Percentiles rank a stretch among this genome's conserved stretches.
Conservation (phyloP, 345 rosid genomes). For the Arabis hirsuta region DNA sequence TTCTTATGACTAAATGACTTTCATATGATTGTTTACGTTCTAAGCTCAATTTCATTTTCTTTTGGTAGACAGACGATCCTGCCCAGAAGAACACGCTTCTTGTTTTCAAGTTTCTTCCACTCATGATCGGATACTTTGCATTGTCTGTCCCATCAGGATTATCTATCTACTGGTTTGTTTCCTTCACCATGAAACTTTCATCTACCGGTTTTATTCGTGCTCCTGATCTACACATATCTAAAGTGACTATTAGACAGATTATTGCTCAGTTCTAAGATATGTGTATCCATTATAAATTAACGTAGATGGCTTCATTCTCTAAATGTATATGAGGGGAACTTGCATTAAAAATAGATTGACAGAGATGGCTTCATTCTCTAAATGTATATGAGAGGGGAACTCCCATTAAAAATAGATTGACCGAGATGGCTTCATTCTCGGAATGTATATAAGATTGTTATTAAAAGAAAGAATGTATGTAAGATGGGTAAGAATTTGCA, state of each 20-base stretch:
- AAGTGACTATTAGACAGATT: background rate
- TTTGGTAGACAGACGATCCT: conserved; percentile 91
- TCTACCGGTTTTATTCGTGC: background rate
- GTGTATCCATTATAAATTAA: background rate
- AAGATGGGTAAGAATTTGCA: background rate
- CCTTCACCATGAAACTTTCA: conserved; percentile 27
- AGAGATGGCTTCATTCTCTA: background rate
- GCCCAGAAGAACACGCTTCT: conserved; percentile 95
- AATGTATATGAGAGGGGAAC: no score
- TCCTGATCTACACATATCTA: background rate
- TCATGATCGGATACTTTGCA: conserved; percentile 98
- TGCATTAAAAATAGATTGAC: background rate
- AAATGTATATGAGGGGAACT: no score
- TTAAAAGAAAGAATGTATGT: no score
- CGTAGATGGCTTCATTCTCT: background rate
- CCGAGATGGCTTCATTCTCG: background rate
- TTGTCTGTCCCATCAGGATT: conserved; percentile 99
- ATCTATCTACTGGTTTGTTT: conserved; percentile 92
- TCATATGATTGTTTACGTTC: conserved; percentile 9
- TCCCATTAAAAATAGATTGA: background rate
- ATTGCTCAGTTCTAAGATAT: no score
- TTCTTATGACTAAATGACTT: background rate
- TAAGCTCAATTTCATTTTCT: conserved; percentile 26
- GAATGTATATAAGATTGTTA: background rate
- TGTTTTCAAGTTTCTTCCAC: conserved; percentile 93